Evolutionary conservation across 2,329 filamentous ascomycete genomes (phyloP), one percentile per base, ranked within the genome.

Genomic region (Fusarium stilboides): DNA sequence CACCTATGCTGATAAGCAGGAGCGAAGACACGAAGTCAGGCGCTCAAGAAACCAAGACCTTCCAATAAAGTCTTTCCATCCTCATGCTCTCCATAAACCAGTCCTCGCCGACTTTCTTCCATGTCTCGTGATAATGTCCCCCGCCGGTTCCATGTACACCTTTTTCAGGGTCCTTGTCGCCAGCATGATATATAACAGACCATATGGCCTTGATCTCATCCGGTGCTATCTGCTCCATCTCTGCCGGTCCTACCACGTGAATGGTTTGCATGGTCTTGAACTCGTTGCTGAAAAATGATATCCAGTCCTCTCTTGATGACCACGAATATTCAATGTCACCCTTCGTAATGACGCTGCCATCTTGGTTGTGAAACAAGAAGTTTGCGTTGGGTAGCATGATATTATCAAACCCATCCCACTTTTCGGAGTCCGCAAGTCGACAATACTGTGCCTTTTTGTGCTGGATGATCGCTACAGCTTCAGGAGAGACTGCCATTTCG

Each of bases 51-150:
- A 13, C 19, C 5, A 55, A 5, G 4, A 68, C 4, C 45, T 64
- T 71, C 64, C 66, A 69, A 19, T 66, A 71, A 3, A 69, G 9
- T 5, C 68, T 62, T 2, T 71, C 57, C 65, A 71, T 68, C 6
- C 22, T 62, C 43, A 68, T 13, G 1, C 28, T 57, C 10, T 45
- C 20, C 57, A 71, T 66, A 0, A 71, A 69, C 68, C 57, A 71
- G 6, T 71, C 68, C 7, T 51, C 46, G 0, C 62, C 64, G 7
- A 58, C 49, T 5, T 61, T 70, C 39, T 8, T 66, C 64, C 65
- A 71, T 0, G 36, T 62, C 24, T 71, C 68, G 4, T 71, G 20
- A 37, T 71, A 71, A 26, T 71, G 62, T 0, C 68, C 65, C 0
- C 68, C 64, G 0, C 68, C 64, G 0, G 57, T 69, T 1, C 64